phyloP scores from a whole-genome alignment of 331 rosid genomes.

The Ulmus americana region DNA sequence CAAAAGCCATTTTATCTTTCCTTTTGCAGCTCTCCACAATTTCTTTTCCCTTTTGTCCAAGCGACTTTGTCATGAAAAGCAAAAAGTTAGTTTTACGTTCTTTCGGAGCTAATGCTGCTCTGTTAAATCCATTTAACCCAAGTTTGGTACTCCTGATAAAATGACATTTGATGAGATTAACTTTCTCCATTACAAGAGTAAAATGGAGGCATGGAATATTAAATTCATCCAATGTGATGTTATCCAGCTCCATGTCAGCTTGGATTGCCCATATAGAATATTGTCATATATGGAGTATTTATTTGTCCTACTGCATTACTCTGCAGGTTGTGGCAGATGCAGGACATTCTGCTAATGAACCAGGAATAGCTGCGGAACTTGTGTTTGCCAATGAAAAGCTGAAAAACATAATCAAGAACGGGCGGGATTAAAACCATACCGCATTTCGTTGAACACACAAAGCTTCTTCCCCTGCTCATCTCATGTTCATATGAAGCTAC shows the following conservation, averaged over 20 bases:
- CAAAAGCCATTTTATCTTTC: slow-evolving; percentile 12
- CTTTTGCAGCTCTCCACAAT: slow-evolving; percentile 2
- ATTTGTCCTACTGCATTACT: slow-evolving; percentile 18
- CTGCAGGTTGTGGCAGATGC: slow-evolving; percentile 75
- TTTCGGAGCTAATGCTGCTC: too few relatives aligned
- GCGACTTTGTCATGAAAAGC: too few relatives aligned
- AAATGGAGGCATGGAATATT: too few relatives aligned
- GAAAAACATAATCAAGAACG: slow-evolving; percentile 45
- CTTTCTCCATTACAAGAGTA: too few relatives aligned
- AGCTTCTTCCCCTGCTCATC: neutral
- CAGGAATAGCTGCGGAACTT: slow-evolving; percentile 80
- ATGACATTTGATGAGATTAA: too few relatives aligned
- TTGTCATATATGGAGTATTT: neutral
- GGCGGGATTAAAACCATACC: slow-evolving; percentile 11
- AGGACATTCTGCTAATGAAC: slow-evolving; percentile 93
- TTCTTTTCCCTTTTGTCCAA: neutral
- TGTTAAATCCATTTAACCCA: too few relatives aligned
- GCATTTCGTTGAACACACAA: neutral
- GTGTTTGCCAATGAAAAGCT: slow-evolving; percentile 86
- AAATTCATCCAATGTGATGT: too few relatives aligned
- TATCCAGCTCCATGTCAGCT: too few relatives aligned
- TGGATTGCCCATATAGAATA: neutral
- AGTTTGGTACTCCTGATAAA: too few relatives aligned
- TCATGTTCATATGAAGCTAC: neutral
- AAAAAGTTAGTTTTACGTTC: too few relatives aligned